Evolutionary conservation across 192 early-diverging fungal genomes (phyloP).

Genomic region (Gamsiella multidivaricata): DNA sequence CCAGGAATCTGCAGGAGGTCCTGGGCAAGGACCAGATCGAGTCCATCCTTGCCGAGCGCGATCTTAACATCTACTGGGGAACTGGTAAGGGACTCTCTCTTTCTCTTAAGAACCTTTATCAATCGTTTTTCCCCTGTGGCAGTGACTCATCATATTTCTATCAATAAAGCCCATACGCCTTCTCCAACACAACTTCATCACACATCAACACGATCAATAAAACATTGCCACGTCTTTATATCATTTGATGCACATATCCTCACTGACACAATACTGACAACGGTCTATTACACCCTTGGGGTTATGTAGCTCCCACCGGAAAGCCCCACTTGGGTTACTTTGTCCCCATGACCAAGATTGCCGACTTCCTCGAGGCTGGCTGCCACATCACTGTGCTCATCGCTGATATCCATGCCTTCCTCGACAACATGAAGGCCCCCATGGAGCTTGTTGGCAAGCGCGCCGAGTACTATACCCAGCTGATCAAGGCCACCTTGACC

Average conservation of each 20-base stretch:
- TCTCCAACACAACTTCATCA: no score
- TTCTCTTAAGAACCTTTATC: neutral
- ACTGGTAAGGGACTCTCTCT: constrained; percentile 60
- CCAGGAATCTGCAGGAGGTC: constrained; percentile 93
- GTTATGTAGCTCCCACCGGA: constrained; percentile 82
- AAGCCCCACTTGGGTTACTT: constrained; percentile 98
- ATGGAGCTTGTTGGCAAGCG: constrained; percentile 89
- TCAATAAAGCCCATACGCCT: neutral
- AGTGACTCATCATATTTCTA: constrained; percentile 12
- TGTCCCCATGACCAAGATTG: constrained; percentile 97
- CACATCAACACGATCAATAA: no score
- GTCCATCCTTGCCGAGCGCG: constrained; percentile 85
- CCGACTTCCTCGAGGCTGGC: constrained; percentile 93
- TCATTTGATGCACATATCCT: neutral
- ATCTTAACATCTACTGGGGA: constrained; percentile 97
- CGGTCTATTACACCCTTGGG: neutral
- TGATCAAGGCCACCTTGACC: constrained; percentile 90
- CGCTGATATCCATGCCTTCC: constrained; percentile 97
- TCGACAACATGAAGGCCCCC: constrained; percentile 98
- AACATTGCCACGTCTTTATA: no score
- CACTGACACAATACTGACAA: neutral
- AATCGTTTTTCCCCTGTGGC: neutral
- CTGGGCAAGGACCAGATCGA: constrained; percentile 91
- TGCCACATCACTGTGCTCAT: constrained; percentile 86
- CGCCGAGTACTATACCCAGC: constrained; percentile 92